Percentiles rank a stretch among this genome's conserved stretches.
Evolutionary conservation across 306 rosid species (phyloP).

Genomic region (Quillaja saponaria): DNA sequence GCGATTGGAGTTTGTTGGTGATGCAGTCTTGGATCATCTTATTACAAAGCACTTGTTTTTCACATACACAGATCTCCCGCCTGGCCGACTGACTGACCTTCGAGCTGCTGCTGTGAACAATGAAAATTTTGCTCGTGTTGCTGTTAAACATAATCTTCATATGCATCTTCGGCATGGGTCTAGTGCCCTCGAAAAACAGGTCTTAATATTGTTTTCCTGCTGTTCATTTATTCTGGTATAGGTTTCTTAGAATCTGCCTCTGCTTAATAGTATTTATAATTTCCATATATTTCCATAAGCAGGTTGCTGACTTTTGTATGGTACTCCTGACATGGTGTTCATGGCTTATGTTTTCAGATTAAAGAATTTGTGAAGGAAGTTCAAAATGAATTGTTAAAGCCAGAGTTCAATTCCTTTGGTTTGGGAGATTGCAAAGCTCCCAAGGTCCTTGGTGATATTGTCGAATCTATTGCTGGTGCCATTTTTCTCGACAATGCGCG

Average conservation of each 20-base stretch:
- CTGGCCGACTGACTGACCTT: conserved; percentile 94
- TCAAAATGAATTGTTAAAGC: conserved; percentile 71
- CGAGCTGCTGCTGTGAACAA: conserved; percentile 99
- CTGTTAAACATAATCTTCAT: conserved; percentile 86
- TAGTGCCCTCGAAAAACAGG: conserved; percentile 95
- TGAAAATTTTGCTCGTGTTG: conserved; percentile 98
- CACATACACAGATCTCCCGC: conserved; percentile 89
- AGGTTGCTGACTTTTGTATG: conserved; percentile 18
- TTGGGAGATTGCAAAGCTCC: conserved; percentile 99
- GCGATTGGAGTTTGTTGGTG: conserved; percentile 97
- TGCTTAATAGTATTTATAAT: not conserved
- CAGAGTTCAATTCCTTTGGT: conserved; percentile 97
- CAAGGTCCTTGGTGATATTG: conserved; percentile 97
- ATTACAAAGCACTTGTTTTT: conserved; percentile 93
- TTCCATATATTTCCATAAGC: conserved; percentile 6
- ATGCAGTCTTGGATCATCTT: conserved; percentile 95
- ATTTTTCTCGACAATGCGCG: conserved; percentile 86
- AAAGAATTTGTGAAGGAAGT: conserved; percentile 94
- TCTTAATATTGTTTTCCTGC: conserved; percentile 22
- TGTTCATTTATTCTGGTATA: conserved; percentile 19
- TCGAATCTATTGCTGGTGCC: conserved; percentile 97
- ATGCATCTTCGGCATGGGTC: conserved; percentile 95
- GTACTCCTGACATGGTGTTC: conserved; percentile 22
- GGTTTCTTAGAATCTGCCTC: not conserved
- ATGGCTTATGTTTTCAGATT: conserved; percentile 57